These are phyloP conservation scores for Ophiostoma sp. DNA, from an alignment of 2,329 filamentous ascomycete species.

Conservation along the genomic window DNA sequence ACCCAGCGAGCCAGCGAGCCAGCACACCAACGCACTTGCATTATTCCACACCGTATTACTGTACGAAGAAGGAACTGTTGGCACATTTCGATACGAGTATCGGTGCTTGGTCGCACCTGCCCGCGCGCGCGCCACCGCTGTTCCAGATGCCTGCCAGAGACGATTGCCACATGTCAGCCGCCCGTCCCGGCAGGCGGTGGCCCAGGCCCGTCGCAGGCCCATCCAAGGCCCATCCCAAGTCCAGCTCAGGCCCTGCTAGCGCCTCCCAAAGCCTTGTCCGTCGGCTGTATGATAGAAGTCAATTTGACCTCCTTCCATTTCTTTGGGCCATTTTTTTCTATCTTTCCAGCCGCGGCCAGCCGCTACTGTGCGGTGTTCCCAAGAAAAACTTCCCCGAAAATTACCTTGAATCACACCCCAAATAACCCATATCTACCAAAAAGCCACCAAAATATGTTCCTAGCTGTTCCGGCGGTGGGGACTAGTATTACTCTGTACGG, in stretches of 20 bases:
- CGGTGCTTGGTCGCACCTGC: background rate
- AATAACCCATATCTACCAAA: background rate
- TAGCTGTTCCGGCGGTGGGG: background rate
- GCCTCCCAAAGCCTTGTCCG: background rate
- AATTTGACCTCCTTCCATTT: background rate
- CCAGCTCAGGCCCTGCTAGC: background rate
- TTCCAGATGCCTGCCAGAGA: background rate
- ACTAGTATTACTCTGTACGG: too few species aligned
- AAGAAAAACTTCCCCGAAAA: background rate
- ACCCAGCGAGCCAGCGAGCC: background rate
- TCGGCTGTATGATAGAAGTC: background rate
- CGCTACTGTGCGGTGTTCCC: too few species aligned
- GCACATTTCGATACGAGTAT: background rate
- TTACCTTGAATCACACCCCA: background rate
- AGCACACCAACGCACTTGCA: background rate
- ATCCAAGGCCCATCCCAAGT: background rate
- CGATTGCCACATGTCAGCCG: background rate
- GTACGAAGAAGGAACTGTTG: too few species aligned
- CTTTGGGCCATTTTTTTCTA: background rate
- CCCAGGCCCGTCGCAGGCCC: background rate
- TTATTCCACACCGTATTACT: background rate
- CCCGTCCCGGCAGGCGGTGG: constrained; percentile 5
- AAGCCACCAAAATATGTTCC: background rate
- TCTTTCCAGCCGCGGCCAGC: background rate
- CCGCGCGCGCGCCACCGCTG: background rate